Conservation (phyloP, 768 basidiomycete genomes). For the Tulasnella sp. region DNA sequence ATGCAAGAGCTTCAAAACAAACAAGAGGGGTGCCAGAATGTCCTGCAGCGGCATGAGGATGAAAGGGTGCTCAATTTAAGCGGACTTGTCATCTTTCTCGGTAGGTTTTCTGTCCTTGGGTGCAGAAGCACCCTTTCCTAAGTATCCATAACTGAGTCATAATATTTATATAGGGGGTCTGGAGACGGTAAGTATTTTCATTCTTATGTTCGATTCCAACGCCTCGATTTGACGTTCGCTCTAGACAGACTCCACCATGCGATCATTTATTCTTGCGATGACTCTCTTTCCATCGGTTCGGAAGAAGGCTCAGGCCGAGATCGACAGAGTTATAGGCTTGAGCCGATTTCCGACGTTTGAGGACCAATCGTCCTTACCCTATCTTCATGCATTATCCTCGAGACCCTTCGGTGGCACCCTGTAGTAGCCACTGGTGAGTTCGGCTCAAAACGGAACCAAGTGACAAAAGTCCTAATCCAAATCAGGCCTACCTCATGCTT, state of each 20-base stretch:
- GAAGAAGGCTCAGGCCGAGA: conserved; percentile 22
- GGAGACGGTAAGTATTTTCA: background rate
- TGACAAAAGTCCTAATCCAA: no score
- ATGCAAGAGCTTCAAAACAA: background rate
- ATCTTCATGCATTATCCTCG: conserved; percentile 15
- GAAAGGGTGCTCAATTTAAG: background rate
- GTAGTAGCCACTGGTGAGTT: background rate
- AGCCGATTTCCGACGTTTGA: conserved; percentile 9
- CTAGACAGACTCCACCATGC: background rate
- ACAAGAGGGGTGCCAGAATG: background rate
- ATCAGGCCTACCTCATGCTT: no score
- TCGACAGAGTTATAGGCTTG: conserved; percentile 20
- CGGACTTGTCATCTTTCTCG: background rate
- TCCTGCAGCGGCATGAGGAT: background rate
- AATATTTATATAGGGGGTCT: background rate
- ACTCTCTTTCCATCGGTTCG: conserved; percentile 21
- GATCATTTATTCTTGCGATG: conserved; percentile 16
- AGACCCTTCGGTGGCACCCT: background rate
- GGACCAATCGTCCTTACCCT: conserved; percentile 12
- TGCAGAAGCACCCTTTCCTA: background rate
- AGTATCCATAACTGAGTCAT: background rate
- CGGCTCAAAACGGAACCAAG: no score
- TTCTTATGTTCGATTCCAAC: no score
- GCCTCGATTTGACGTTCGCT: background rate
- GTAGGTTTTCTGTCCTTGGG: no score